Evolutionary conservation across 306 rosid species (phyloP).

Genomic region (Sindora glabra): DNA sequence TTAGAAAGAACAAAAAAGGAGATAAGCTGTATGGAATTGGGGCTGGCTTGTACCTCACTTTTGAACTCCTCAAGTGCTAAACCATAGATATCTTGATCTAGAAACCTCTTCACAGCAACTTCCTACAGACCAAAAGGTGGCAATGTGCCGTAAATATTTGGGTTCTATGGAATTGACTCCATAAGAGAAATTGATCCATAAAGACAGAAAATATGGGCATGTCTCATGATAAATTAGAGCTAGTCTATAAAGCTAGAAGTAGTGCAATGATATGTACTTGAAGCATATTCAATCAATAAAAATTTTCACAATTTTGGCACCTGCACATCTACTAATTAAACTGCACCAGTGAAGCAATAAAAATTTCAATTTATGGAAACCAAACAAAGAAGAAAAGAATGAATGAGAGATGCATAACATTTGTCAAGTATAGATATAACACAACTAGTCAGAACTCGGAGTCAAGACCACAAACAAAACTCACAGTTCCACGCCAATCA

Average conservation of each 20-base stretch:
- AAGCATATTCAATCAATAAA: slow-evolving; percentile 1
- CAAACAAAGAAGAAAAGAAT: background rate
- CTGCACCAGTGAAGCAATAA: slow-evolving; percentile 2
- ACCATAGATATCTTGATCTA: slow-evolving; percentile 81
- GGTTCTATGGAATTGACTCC: background rate
- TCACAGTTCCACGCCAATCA: slow-evolving; percentile 96
- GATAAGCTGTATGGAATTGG: too few relatives aligned
- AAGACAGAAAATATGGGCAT: too few relatives aligned
- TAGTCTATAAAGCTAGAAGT: background rate
- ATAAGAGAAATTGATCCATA: background rate
- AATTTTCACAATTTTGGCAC: background rate
- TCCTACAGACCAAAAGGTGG: slow-evolving; percentile 47
- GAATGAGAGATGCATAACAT: background rate
- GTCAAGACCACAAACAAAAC: slow-evolving; percentile 35
- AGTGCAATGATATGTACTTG: background rate
- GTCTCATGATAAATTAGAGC: background rate
- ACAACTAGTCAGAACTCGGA: too few relatives aligned
- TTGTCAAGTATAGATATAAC: slow-evolving; percentile 9
- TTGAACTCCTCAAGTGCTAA: slow-evolving; percentile 88
- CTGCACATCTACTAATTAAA: background rate
- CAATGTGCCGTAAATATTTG: slow-evolving; percentile 6
- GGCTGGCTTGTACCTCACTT: slow-evolving; percentile 87
- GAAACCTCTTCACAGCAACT: slow-evolving; percentile 91
- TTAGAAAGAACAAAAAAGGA: background rate
- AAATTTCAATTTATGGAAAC: background rate